Conservation (phyloP, 2,329 filamentous ascomycete genomes). For the Claviceps africana region DNA sequence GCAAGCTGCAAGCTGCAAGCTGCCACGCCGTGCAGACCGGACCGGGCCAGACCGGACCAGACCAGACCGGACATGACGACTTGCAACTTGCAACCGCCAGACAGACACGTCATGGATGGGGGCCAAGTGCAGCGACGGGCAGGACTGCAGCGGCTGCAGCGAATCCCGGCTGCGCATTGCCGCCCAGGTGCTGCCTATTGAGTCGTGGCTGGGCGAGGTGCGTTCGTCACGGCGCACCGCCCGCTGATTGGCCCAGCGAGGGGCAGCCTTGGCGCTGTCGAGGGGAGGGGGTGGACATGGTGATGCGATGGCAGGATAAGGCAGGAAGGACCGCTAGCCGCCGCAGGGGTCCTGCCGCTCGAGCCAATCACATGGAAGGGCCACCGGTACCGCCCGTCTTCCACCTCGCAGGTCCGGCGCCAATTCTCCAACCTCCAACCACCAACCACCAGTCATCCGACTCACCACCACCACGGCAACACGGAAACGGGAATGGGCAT, state of each 20-base stretch:
- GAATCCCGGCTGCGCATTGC: slow-evolving; percentile 25
- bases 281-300: too few species aligned
- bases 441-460: too few species aligned
- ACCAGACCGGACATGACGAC: too few species aligned
- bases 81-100: too few species aligned
- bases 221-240: slow-evolving; percentile 18
- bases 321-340: slow-evolving; percentile 1
- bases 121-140: too few species aligned
- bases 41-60: too few species aligned
- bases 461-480: neutral
- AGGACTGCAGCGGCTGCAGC: slow-evolving; percentile 8
- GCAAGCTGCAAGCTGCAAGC: neutral
- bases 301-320: too few species aligned
- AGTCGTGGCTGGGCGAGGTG: slow-evolving; percentile 8
- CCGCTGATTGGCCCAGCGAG: slow-evolving; percentile 23
- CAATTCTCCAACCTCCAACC: neutral
- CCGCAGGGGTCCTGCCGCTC: neutral
- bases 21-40: too few species aligned
- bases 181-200: slow-evolving; percentile 28
- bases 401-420: neutral
- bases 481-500: too few species aligned
- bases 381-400: neutral
- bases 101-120: too few species aligned
- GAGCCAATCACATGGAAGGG: slow-evolving; percentile 1
- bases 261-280: too few species aligned